Percentiles rank a stretch among this genome's conserved stretches.
Conservation (phyloP, 495 filamentous ascomycete species). For the Trichoderma orchidacearum region DNA sequence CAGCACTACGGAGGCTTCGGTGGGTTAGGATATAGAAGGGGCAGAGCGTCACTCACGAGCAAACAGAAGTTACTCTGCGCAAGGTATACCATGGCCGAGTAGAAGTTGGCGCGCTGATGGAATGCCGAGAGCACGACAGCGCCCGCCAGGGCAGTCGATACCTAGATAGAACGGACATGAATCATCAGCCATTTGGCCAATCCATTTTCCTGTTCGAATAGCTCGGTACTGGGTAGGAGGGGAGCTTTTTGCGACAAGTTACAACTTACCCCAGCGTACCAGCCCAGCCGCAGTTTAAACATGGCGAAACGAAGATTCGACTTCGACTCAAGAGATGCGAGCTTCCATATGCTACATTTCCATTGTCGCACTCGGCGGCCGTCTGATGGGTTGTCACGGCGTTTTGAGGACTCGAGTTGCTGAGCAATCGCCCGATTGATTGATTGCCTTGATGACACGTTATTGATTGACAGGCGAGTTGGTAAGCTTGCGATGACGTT, state of each 20-base stretch:
- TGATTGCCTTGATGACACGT: conserved; percentile 4
- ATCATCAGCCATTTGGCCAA: neutral
- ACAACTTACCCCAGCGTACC: conserved; percentile 42
- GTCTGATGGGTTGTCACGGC: too few species aligned
- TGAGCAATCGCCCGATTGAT: neutral
- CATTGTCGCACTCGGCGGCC: neutral
- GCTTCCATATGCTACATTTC: conserved; percentile 17
- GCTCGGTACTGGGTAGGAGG: neutral
- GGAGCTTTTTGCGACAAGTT: conserved; percentile 4
- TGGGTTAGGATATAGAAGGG: neutral
- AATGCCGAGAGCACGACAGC: conserved; percentile 80
- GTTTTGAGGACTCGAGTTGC: too few species aligned
- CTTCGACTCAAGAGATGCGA: conserved; percentile 5
- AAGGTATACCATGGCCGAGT: conserved; percentile 89
- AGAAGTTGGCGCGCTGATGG: conserved; percentile 92
- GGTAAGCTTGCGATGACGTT: neutral
- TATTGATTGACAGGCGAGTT: neutral
- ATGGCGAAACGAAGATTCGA: neutral
- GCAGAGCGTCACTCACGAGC: conserved; percentile 45
- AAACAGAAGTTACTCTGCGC: conserved; percentile 90
- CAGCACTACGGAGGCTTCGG: neutral
- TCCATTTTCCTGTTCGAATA: neutral
- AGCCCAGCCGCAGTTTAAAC: conserved; percentile 38
- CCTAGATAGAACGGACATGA: conserved; percentile 24
- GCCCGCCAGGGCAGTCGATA: conserved; percentile 64